Percentiles rank a stretch among this genome's conserved stretches.
These are phyloP conservation scores for Diplodia corticola DNA, from an alignment of 2,329 filamentous ascomycete species.

Conservation along the genomic window DNA sequence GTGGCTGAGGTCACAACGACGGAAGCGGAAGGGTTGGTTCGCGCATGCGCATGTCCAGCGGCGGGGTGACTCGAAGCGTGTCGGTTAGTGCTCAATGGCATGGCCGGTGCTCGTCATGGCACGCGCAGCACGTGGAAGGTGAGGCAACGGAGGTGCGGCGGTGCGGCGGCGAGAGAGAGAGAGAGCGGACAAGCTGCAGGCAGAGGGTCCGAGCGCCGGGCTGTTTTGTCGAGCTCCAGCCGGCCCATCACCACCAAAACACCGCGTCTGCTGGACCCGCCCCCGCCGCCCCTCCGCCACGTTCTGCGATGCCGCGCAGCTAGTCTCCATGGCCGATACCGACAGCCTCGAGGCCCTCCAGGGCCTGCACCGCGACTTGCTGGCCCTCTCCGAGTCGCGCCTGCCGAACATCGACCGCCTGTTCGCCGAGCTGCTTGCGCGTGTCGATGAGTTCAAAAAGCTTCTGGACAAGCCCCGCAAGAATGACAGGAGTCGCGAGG, in stretches of 20 bases:
- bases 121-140: neutral
- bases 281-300: neutral
- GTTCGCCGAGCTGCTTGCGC: conserved; percentile 63
- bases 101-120: neutral
- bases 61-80: neutral
- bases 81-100: neutral
- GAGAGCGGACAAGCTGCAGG: neutral
- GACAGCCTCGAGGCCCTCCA: conserved; percentile 75
- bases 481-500: conserved; percentile 72
- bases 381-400: conserved; percentile 70
- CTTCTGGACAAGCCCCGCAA: conserved; percentile 74
- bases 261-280: conserved; percentile 1
- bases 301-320: conserved; percentile 18
- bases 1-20: neutral
- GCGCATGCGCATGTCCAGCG: neutral
- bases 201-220: conserved; percentile 9
- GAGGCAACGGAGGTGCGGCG: conserved; percentile 19
- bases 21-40: neutral
- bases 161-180: conserved; percentile 4
- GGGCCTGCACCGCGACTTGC: conserved; percentile 81
- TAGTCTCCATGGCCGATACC: conserved; percentile 65
- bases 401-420: conserved; percentile 70
- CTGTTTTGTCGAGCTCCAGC: conserved; percentile 10
- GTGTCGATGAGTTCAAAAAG: conserved; percentile 66
- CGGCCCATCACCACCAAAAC: conserved; percentile 13